Evolutionary conservation across 169 alveolate species (phyloP).

Genomic region (Hepatocystis sp.): DNA sequence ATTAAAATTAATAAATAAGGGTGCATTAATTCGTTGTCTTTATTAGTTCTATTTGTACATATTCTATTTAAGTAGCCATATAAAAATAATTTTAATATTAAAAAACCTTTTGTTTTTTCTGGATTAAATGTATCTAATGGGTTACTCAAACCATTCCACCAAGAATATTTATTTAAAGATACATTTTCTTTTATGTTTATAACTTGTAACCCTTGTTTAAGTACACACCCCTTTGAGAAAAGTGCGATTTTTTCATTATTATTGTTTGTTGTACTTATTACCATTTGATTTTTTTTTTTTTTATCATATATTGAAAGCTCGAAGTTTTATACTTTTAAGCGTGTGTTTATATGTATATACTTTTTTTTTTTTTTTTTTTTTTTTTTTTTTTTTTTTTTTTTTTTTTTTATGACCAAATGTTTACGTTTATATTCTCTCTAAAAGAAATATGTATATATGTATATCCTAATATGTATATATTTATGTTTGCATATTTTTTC

Average conservation of each 20-base stretch:
- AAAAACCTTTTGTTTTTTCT: conserved; percentile 59
- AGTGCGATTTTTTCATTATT: conserved; percentile 35
- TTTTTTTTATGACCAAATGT: not conserved
- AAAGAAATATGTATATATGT: conserved; percentile 2
- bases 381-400: conserved; percentile 10
- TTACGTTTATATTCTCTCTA: not conserved
- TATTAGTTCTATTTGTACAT: conserved; percentile 44
- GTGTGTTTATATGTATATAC: not conserved
- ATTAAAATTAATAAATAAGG: conserved; percentile 70
- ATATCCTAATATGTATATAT: no score
- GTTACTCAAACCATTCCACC: conserved; percentile 52
- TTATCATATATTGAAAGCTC: no score
- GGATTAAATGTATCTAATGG: conserved; percentile 55
- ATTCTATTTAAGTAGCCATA: conserved; percentile 66
- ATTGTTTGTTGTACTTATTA: conserved; percentile 1
- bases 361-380: conserved; percentile 5
- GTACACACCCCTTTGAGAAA: conserved; percentile 31
- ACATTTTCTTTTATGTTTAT: conserved; percentile 40
- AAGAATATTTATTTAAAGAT: conserved; percentile 18
- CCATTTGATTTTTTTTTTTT: conserved; percentile 34
- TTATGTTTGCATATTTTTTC: no score
- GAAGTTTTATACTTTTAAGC: not conserved
- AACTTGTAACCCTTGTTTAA: conserved; percentile 28
- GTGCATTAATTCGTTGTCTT: conserved; percentile 56
- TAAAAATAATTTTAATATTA: conserved; percentile 46